Evolutionary conservation across 768 basidiomycete species (phyloP), one percentile per base, ranked within the genome.

Genomic region (Tricholoma sp.): DNA sequence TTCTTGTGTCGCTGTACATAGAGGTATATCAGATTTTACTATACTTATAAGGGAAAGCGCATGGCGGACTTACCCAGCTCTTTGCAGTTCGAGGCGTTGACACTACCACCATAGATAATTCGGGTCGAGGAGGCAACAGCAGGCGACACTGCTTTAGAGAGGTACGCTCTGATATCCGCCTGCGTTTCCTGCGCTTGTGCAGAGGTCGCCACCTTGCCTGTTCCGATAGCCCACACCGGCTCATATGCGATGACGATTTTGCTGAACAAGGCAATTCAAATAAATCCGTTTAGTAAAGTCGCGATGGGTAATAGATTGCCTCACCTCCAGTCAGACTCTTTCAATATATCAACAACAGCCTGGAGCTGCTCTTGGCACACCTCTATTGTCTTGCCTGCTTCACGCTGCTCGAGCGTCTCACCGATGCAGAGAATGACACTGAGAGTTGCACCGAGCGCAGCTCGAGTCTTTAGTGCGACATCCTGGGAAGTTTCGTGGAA

Each of bases 211-310:
- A 97, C 95, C 71, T 90, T 96, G 60, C 96, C 96, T 11, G 96
- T 98, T 45, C 97, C 97, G 70, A 98, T 98, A 33, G 97, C 96
- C 96, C 97, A 98, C 15, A 98, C 92, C 42, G 94, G 92, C 71
- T 96, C 93, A 71, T 95, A 99, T 17, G 97, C 97, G 65, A 99
- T 80, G 56, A 99, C 96, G 66, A 98, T 79, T 60, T 90, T 84
- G 66, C 94, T 95, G 31, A 20, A 45, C 5, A 33, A 9, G 32
- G 5, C n/a, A 29, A n/a, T 10, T 12, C 36, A 12, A 52, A 8
- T 6, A 18, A 53, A 20, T 18, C 12, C 2, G 3, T 12, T 24
- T 1, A 24, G 24, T 24, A 24, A 49, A 37, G 53, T 31, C 13
- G 11, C 52, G 20, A 54, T 15, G 44, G 34, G 53, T 13, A n/a